Evolutionary conservation across 2,329 filamentous ascomycete species (phyloP).

Genomic region (Fusarium nematophilum): DNA sequence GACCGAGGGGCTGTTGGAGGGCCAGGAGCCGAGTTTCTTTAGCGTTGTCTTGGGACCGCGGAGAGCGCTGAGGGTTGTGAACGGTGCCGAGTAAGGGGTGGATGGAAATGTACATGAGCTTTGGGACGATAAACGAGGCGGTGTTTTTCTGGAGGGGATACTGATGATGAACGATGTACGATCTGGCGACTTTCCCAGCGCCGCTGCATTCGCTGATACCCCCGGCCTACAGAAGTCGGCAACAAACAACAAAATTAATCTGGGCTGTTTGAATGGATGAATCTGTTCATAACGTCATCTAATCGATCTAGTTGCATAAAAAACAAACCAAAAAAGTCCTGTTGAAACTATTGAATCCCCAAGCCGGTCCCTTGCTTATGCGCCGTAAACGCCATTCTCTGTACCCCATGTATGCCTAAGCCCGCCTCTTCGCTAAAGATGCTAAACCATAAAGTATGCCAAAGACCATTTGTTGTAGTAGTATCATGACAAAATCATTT

Average conservation of each 20-base stretch:
- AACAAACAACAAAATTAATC: not conserved
- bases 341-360: not conserved
- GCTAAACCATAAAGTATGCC: conserved; percentile 19
- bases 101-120: not conserved
- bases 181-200: conserved; percentile 6
- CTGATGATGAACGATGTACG: conserved; percentile 30
- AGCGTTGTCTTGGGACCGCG: conserved; percentile 75
- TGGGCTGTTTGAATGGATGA: not conserved
- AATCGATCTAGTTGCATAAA: conserved; percentile 1
- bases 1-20: conserved; percentile 59
- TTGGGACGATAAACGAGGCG: not conserved
- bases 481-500: conserved; percentile 19
- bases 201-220: conserved; percentile 42
- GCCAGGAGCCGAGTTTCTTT: conserved; percentile 77
- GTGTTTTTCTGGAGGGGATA: conserved; percentile 2
- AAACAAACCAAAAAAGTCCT: too few relatives aligned
- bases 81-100: conserved; percentile 54
- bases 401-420: conserved; percentile 14
- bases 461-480: not conserved
- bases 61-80: conserved; percentile 76
- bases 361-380: not conserved
- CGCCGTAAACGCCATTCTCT: conserved; percentile 28
- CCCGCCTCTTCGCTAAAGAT: conserved; percentile 35
- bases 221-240: conserved; percentile 12
- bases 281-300: conserved; percentile 25